Evolutionary conservation across 768 basidiomycete genomes (phyloP), one percentile per base, ranked within the genome.

Genomic region (Daedalea quercina): DNA sequence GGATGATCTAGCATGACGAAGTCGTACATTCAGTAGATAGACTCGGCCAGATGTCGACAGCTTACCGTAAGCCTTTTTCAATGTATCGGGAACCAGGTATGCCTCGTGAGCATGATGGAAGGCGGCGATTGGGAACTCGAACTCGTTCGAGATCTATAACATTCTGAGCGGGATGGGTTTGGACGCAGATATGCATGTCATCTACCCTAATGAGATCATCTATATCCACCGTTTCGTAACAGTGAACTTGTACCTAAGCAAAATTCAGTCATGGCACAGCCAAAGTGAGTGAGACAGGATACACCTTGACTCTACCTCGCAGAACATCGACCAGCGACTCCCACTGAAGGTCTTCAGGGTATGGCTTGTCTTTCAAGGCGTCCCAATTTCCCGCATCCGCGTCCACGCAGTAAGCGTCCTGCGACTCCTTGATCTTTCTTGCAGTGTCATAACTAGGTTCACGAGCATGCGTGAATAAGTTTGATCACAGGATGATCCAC

Each of bases 31-130:
- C n/a, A n/a, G n/a, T n/a, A n/a, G n/a, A n/a, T n/a, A n/a, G n/a
- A n/a, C n/a, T n/a, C n/a, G n/a, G n/a, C n/a, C n/a, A n/a, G n/a
- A 23, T 20, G 7, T 23, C 25, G 43, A 51, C 13, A n/a, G n/a
- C n/a, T n/a, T 20, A 60, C 58, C 64, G 25, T 76, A 93, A 56
- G 84, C 81, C 65, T 78, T 73, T 67, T 91, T 94, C 53, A 97
- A 70, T 3, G 86, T 69, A 24, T 82, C 81, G 0, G 93, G 90
- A 19, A 94, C 87, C n/a, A 96, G 77, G 68, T 90, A 96, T 1
- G 91, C 81, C 66, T 94, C 92, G 53, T 90, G 84, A 9, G 92
- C 94, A 63, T 90, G 87, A 61, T 94, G 90, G 63, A 94, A 83
- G 9, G 89, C 85, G 7, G 87, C 80, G 23, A 93, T 75, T 1